Evolutionary conservation across 1,284 basidiomycete species (phyloP).

Genomic region (Boletellus sp.): DNA sequence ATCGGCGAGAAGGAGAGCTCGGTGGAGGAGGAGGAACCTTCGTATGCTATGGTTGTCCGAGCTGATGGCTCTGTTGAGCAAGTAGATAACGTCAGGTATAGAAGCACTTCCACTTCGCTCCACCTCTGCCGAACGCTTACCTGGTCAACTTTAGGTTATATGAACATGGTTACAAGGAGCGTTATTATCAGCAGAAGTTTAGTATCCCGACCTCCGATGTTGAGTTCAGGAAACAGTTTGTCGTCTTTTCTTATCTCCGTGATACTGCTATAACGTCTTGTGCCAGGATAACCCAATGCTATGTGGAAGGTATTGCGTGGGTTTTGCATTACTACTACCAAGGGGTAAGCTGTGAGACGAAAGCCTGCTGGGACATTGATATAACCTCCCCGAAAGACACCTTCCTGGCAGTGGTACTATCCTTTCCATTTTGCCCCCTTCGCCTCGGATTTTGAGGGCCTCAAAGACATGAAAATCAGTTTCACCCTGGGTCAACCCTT

Average conservation of each 20-base stretch:
- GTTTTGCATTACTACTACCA: conserved; percentile 98
- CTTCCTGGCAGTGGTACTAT: conserved; percentile 99
- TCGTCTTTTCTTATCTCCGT: conserved; percentile 7
- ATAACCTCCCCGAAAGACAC: conserved; percentile 52
- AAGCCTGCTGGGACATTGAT: conserved; percentile 5
- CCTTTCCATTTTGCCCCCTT: conserved; percentile 99
- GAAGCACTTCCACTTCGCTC: conserved; percentile 28
- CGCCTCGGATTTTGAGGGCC: conserved; percentile 88
- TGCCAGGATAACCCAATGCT: conserved; percentile 72
- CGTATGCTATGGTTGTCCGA: conserved; percentile 70
- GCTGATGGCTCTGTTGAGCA: conserved; percentile 88
- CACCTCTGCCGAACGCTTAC: conserved; percentile 14
- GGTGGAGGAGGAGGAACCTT: conserved; percentile 39
- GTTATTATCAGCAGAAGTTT: conserved; percentile 96
- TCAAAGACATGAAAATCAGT: conserved; percentile 75
- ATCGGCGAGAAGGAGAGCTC: conserved; percentile 52
- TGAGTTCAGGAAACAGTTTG: conserved; percentile 74
- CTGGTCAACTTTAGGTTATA: conserved; percentile 58
- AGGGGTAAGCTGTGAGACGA: conserved; percentile 50
- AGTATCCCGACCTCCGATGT: conserved; percentile 69
- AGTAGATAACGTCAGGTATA: conserved; percentile 86
- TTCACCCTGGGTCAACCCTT: conserved; percentile 85
- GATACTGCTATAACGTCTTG: conserved; percentile 13
- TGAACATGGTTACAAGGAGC: conserved; percentile 92
- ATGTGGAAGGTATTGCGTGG: conserved; percentile 95